These are phyloP conservation scores for Fusarium keratoplasticum DNA, from an alignment of 2,329 filamentous ascomycete species.

Conservation along the genomic window DNA sequence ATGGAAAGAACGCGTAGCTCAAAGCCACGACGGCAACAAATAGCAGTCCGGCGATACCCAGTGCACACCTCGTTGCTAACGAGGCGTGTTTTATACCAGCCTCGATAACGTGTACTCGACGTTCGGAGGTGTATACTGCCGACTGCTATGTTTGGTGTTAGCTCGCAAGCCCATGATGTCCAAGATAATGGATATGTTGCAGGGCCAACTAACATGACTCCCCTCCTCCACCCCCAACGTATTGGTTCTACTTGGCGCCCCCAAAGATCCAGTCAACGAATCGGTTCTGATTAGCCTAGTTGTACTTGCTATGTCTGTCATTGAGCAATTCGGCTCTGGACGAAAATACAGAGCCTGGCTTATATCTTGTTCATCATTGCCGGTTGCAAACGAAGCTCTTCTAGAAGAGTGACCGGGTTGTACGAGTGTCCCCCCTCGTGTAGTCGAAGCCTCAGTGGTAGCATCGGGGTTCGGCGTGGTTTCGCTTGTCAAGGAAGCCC, in stretches of 20 bases:
- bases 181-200: neutral
- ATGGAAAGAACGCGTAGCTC: neutral
- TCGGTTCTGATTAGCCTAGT: constrained; percentile 8
- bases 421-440: neutral
- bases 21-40: neutral
- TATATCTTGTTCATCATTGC: neutral
- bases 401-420: neutral
- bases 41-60: neutral
- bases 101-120: neutral
- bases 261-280: constrained; percentile 7
- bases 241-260: constrained; percentile 6
- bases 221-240: constrained; percentile 15
- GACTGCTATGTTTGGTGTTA: neutral
- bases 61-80: neutral
- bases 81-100: neutral
- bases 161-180: neutral
- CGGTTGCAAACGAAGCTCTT: neutral
- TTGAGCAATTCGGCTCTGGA: neutral
- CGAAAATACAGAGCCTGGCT: neutral
- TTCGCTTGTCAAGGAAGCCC: no score
- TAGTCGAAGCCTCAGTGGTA: neutral
- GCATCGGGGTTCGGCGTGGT: no score
- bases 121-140: no score
- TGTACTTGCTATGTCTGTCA: neutral
- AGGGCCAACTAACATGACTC: neutral